Conservation (phyloP, 1,139 yeast genomes). For the Protomyces pachydermus region DNA sequence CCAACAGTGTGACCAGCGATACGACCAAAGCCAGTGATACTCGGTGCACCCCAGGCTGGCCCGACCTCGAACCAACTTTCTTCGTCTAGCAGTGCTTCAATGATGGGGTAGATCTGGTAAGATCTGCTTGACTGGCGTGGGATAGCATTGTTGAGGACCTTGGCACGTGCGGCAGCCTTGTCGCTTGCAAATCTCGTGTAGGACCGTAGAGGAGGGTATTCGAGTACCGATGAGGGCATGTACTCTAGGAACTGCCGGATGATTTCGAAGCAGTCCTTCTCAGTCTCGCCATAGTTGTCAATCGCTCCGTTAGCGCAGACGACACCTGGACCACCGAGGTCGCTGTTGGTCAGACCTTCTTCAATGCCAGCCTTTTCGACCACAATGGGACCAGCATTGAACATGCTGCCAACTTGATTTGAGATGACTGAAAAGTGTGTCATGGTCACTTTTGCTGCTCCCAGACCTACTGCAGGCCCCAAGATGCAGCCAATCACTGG, state of each 20-base stretch:
- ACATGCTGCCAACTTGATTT: slow-evolving; percentile 8
- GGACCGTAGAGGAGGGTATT: slow-evolving; percentile 6
- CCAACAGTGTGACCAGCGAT: slow-evolving; percentile 10
- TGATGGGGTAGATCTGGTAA: slow-evolving; percentile 23
- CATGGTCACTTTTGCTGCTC: slow-evolving; percentile 21
- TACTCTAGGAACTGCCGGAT: slow-evolving; percentile 10
- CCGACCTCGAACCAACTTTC: slow-evolving; percentile 17
- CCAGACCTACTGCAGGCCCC: slow-evolving; percentile 24
- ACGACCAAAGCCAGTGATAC: slow-evolving; percentile 18
- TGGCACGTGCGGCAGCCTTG: not conserved
- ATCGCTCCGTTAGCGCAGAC: slow-evolving; percentile 25
- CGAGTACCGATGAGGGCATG: slow-evolving; percentile 24
- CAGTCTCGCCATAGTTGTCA: slow-evolving; percentile 16
- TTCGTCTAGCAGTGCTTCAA: slow-evolving; percentile 6
- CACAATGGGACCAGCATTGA: slow-evolving; percentile 26
- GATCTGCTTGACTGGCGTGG: slow-evolving; percentile 10
- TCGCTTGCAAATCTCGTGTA: slow-evolving; percentile 1
- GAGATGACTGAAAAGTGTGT: slow-evolving; percentile 23
- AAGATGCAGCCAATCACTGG: slow-evolving; percentile 23
- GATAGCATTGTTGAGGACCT: slow-evolving; percentile 11
- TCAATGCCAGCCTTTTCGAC: slow-evolving; percentile 23
- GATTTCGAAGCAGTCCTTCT: slow-evolving; percentile 10
- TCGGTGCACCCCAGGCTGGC: slow-evolving; percentile 21
- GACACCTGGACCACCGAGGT: slow-evolving; percentile 23
- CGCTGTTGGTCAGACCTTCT: slow-evolving; percentile 22